A percentile compares a stretch with the other conserved stretches of the same genome.
These are phyloP conservation scores for Epichloe coenophiala DNA, from an alignment of 2,329 filamentous ascomycete species.

Conservation along the genomic window DNA sequence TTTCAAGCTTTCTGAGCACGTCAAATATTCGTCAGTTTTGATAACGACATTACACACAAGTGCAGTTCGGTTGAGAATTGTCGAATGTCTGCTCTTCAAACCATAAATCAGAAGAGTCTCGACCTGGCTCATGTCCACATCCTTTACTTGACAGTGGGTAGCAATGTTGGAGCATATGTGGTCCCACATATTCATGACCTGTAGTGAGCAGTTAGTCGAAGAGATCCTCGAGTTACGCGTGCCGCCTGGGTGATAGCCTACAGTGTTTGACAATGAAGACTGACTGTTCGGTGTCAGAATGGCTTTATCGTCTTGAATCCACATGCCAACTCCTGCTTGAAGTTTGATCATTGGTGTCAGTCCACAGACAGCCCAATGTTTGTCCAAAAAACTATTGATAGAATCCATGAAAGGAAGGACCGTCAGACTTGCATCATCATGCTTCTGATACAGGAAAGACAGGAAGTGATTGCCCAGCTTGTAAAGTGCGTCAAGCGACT, in stretches of 20 bases:
- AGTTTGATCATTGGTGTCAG: conserved; percentile 42
- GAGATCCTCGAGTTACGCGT: background rate
- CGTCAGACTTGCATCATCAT: conserved; percentile 21
- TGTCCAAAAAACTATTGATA: conserved; percentile 24
- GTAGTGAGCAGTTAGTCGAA: conserved; percentile 14
- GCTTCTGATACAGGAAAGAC: conserved; percentile 36
- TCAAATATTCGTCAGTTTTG: conserved; percentile 40
- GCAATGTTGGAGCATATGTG: conserved; percentile 28
- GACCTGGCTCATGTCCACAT: conserved; percentile 36
- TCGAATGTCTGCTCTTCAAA: conserved; percentile 43
- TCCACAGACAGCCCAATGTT: background rate
- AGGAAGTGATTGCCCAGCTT: conserved; percentile 42
- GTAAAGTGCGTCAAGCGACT: conserved; percentile 57
- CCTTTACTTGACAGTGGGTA: conserved; percentile 21
- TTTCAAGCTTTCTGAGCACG: conserved; percentile 53
- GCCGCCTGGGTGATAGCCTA: conserved; percentile 19
- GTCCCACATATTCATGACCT: conserved; percentile 29
- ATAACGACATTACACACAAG: conserved; percentile 59
- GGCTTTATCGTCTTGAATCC: conserved; percentile 46
- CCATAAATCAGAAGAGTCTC: conserved; percentile 41
- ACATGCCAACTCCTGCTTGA: conserved; percentile 47
- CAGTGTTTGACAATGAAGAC: conserved; percentile 20
- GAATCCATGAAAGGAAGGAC: background rate
- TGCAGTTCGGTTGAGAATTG: conserved; percentile 36
- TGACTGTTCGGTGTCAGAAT: conserved; percentile 28